phyloP scores from a whole-genome alignment of 148 eudicot species.

The Oxyria digyna region DNA sequence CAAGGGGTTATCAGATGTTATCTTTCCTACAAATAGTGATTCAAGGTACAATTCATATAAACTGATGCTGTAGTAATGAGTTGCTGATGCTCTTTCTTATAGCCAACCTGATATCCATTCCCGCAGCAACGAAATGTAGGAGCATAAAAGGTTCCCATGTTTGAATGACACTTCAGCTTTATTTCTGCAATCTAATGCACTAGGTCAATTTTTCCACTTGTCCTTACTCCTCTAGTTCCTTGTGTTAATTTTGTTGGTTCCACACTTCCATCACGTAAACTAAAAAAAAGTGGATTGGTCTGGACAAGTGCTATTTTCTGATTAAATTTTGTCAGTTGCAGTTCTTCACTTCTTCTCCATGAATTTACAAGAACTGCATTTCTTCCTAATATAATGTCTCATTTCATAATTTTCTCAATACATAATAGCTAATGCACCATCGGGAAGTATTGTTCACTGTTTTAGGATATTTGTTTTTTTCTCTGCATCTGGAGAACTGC shows the following conservation, averaged over 20 bases:
- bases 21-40: constrained; percentile 45
- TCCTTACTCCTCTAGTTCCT: not conserved
- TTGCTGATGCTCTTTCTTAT: not conserved
- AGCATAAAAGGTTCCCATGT: not conserved
- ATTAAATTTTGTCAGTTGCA: not conserved
- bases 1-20: constrained; percentile 68
- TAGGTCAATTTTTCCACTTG: not conserved
- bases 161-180: not conserved
- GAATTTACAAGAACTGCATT: not conserved
- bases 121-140: not conserved
- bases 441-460: not conserved
- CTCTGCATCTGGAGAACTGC: too few species aligned
- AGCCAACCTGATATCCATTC: not conserved
- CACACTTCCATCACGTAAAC: not conserved
- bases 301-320: not conserved
- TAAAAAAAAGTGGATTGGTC: not conserved
- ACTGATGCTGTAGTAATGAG: not conserved
- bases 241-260: not conserved
- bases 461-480: too few species aligned
- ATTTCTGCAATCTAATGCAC: not conserved
- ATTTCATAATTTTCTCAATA: not conserved
- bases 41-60: constrained; percentile 34
- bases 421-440: not conserved
- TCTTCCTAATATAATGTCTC: not conserved
- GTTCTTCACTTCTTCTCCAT: not conserved